A percentile compares a stretch with the other conserved stretches of the same genome.
phyloP scores from a whole-genome alignment of 306 rosid genomes.

The Purshia tridentata region DNA sequence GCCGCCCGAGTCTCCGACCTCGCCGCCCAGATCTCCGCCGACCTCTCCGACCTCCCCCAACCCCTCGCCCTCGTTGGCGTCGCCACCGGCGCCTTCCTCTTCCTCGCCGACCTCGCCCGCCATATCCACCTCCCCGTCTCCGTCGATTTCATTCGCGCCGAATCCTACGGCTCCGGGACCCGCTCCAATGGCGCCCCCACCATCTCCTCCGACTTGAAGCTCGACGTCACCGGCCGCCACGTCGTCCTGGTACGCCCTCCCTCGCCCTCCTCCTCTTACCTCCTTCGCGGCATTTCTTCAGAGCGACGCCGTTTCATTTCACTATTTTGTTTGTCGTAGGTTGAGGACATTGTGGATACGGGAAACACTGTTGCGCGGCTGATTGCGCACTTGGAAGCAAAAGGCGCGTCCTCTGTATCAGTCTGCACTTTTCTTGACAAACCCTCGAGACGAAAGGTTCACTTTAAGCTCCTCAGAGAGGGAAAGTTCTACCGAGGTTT shows the following conservation, averaged over 20 bases:
- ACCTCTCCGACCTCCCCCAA: slow-evolving; percentile 30
- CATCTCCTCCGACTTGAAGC: slow-evolving; percentile 60
- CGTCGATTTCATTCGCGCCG: slow-evolving; percentile 65
- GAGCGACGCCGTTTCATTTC: background rate
- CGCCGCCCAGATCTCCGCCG: slow-evolving; percentile 55
- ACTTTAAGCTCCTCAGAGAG: slow-evolving; percentile 45
- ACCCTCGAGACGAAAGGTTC: slow-evolving; percentile 67
- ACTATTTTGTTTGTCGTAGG: slow-evolving; percentile 35
- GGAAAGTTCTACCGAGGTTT: slow-evolving; percentile 79
- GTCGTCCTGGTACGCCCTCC: slow-evolving; percentile 67
- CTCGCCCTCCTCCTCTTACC: too few relatives aligned
- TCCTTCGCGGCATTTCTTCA: too few relatives aligned
- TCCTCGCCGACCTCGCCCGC: slow-evolving; percentile 82
- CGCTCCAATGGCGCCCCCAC: slow-evolving; percentile 55
- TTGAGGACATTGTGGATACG: slow-evolving; percentile 84
- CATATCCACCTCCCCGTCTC: slow-evolving; percentile 53
- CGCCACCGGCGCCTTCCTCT: slow-evolving; percentile 79
- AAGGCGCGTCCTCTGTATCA: slow-evolving; percentile 81
- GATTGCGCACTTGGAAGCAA: slow-evolving; percentile 54
- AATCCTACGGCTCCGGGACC: slow-evolving; percentile 76
- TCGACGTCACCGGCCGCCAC: slow-evolving; percentile 59
- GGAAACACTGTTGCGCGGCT: slow-evolving; percentile 64
- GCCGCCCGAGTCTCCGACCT: slow-evolving; percentile 60
- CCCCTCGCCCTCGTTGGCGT: slow-evolving; percentile 72
- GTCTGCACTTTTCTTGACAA: slow-evolving; percentile 86